Evolutionary conservation across 2,329 filamentous ascomycete genomes (phyloP).

Genomic region (Paecilomyces sp.): DNA sequence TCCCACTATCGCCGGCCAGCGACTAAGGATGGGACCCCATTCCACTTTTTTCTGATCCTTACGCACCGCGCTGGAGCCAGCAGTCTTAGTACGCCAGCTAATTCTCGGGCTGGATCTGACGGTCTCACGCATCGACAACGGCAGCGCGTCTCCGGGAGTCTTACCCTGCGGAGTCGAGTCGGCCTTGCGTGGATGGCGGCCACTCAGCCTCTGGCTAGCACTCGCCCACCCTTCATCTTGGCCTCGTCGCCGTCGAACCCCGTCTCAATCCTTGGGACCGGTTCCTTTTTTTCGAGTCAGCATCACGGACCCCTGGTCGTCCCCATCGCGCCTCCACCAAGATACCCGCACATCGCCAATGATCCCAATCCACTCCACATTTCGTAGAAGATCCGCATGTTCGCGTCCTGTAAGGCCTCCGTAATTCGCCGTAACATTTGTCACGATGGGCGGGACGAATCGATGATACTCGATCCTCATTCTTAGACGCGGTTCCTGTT

Average conservation of each 20-base stretch:
- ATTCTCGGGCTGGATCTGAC: not conserved
- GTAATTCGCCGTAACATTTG: conserved; percentile 23
- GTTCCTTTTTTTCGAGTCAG: conserved; percentile 7
- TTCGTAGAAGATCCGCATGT: conserved; percentile 21
- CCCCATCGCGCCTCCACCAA: conserved; percentile 14
- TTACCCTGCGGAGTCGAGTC: not conserved
- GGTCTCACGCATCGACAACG: conserved; percentile 1
- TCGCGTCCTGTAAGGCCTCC: conserved; percentile 20
- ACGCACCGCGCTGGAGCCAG: not conserved
- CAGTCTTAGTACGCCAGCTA: not conserved
- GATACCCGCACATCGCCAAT: conserved; percentile 17
- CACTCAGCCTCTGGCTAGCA: not conserved
- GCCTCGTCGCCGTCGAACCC: not conserved
- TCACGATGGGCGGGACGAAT: conserved; percentile 11
- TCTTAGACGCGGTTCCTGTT: conserved; percentile 8
- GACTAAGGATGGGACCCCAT: not conserved
- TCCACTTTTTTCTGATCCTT: not conserved
- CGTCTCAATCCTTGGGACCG: conserved; percentile 1
- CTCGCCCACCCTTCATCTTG: not conserved
- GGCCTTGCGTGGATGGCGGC: not conserved
- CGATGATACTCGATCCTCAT: conserved; percentile 9
- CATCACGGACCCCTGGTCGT: conserved; percentile 12
- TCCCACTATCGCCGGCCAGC: conserved; percentile 2
- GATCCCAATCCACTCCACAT: conserved; percentile 19
- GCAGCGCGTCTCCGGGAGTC: not conserved